phyloP scores from a whole-genome alignment of 1,284 basidiomycete species.

The Meira nashicola region DNA sequence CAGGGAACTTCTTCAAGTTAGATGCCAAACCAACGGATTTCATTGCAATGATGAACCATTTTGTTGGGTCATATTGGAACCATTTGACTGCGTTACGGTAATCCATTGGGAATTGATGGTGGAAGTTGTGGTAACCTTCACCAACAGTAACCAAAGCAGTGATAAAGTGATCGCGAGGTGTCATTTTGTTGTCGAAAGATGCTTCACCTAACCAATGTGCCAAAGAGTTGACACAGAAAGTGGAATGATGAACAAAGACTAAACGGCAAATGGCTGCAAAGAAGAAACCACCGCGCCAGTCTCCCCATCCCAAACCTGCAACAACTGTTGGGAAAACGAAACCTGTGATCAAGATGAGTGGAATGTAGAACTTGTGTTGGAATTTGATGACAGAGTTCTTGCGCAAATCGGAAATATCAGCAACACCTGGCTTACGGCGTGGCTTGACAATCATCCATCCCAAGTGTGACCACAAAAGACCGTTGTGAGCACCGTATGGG shows the following conservation, averaged over 20 bases:
- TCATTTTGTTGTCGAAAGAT: conserved; percentile 50
- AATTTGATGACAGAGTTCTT: conserved; percentile 50
- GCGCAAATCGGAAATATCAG: conserved; percentile 48
- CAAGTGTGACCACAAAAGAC: conserved; percentile 50
- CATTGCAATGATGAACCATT: conserved; percentile 50
- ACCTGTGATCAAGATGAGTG: conserved; percentile 49
- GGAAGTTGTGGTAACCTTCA: conserved; percentile 53
- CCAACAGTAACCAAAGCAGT: conserved; percentile 50
- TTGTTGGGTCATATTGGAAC: conserved; percentile 53
- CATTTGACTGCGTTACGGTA: conserved; percentile 50
- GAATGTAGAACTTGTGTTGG: conserved; percentile 51
- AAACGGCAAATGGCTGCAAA: conserved; percentile 48
- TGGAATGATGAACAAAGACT: conserved; percentile 51
- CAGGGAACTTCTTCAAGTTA: conserved; percentile 51
- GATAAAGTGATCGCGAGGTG: conserved; percentile 51
- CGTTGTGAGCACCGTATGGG: conserved; percentile 51
- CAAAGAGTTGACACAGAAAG: conserved; percentile 52
- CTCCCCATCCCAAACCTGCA: conserved; percentile 49
- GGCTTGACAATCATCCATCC: conserved; percentile 53
- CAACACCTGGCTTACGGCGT: conserved; percentile 50
- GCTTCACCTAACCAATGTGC: conserved; percentile 52
- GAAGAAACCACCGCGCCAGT: conserved; percentile 52
- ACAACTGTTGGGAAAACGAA: conserved; percentile 49
- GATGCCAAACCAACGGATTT: conserved; percentile 41
- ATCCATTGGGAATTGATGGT: conserved; percentile 53